Conservation (phyloP, 2,329 filamentous ascomycete species). For the Huntiella moniliformis region DNA sequence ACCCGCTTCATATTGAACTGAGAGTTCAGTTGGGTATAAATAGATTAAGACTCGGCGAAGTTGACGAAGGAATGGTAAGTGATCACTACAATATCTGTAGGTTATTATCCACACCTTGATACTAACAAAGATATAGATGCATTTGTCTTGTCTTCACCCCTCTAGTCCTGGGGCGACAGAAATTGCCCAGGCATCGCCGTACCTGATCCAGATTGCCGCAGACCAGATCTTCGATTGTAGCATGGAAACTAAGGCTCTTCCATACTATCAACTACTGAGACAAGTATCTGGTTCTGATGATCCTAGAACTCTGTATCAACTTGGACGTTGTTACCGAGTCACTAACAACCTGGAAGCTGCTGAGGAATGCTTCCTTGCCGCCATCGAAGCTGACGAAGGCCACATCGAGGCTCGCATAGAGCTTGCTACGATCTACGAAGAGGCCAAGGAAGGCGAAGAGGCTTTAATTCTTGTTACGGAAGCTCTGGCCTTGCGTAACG, state of each 20-base stretch:
- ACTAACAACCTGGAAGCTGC: slow-evolving; percentile 47
- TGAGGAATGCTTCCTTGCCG: slow-evolving; percentile 56
- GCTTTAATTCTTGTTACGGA: slow-evolving; percentile 63
- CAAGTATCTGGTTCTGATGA: slow-evolving; percentile 30
- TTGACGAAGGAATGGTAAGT: slow-evolving; percentile 56
- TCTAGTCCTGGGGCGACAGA: slow-evolving; percentile 18
- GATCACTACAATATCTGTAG: not conserved
- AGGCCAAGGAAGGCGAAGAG: slow-evolving; percentile 50
- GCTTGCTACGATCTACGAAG: slow-evolving; percentile 71
- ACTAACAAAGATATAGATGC: slow-evolving; percentile 19
- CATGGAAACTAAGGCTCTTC: slow-evolving; percentile 25
- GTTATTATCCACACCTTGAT: not conserved
- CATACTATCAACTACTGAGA: slow-evolving; percentile 37
- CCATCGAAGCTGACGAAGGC: slow-evolving; percentile 51
- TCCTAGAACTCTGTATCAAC: slow-evolving; percentile 31
- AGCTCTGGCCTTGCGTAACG: slow-evolving; percentile 45
- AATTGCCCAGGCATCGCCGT: slow-evolving; percentile 38
- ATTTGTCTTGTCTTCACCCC: slow-evolving; percentile 53
- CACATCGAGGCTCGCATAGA: slow-evolving; percentile 62
- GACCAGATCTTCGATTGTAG: slow-evolving; percentile 25
- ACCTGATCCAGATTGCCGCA: slow-evolving; percentile 56
- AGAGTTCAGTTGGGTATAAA: slow-evolving; percentile 70
- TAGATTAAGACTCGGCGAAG: slow-evolving; percentile 50
- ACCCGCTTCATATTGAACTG: slow-evolving; percentile 63
- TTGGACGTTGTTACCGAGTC: slow-evolving; percentile 51